Conservation (phyloP, 2,329 filamentous ascomycete species). For the Colletotrichum liaoningense region DNA sequence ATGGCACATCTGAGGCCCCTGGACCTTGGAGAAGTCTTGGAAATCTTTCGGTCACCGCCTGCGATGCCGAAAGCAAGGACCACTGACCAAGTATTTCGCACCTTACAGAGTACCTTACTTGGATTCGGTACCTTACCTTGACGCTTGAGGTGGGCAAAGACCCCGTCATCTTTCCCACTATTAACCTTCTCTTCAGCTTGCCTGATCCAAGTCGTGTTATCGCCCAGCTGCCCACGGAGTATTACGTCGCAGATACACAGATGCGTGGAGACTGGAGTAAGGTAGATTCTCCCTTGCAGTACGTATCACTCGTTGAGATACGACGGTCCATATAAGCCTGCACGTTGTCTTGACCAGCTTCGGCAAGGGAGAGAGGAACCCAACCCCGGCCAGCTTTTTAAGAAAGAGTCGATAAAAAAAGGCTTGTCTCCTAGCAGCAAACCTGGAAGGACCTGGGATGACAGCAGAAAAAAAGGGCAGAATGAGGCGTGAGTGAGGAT, state of each 20-base stretch:
- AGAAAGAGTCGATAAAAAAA: slow-evolving; percentile 2
- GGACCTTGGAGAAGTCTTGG: slow-evolving; percentile 21
- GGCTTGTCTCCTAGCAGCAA: slow-evolving; percentile 27
- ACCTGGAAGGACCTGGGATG: neutral
- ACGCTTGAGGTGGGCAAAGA: neutral
- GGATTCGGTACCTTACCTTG: too few relatives aligned
- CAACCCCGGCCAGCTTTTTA: neutral
- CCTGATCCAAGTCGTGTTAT: slow-evolving; percentile 14
- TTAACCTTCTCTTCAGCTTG: slow-evolving; percentile 14
- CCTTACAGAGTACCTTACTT: too few relatives aligned
- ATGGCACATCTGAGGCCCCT: slow-evolving; percentile 29
- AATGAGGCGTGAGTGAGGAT: neutral
- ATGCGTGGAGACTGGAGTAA: neutral
- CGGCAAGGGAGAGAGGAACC: neutral
- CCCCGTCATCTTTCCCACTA: neutral
- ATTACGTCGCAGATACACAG: slow-evolving; percentile 2
- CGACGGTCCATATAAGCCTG: neutral
- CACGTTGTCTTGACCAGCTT: neutral
- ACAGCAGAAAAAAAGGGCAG: neutral
- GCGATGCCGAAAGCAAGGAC: slow-evolving; percentile 31
- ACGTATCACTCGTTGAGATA: slow-evolving; percentile 15
- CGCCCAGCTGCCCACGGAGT: neutral
- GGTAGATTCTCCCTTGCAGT: neutral
- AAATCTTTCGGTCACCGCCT: slow-evolving; percentile 30
- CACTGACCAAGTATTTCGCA: neutral